Conservation (phyloP, 2,329 filamentous ascomycete genomes). For the Paraconiothyrium brasiliense region DNA sequence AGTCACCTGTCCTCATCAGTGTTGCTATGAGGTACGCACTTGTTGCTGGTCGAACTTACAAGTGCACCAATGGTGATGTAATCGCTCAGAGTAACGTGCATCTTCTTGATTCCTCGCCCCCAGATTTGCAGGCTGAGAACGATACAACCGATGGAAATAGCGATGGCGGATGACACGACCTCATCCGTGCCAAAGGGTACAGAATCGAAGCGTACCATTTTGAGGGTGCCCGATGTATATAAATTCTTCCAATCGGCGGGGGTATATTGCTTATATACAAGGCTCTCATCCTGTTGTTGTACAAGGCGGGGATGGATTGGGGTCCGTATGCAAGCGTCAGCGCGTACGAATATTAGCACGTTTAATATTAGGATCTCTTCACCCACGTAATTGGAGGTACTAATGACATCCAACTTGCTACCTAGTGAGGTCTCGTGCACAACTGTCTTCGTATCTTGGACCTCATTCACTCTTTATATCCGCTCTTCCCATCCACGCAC, state of each 20-base stretch:
- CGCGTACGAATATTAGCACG: not conserved
- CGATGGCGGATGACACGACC: not conserved
- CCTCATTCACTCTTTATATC: not conserved
- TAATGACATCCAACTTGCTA: too few species aligned
- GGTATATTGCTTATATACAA: not conserved
- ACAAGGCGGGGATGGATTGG: not conserved
- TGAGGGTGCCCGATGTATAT: not conserved
- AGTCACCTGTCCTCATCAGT: not conserved
- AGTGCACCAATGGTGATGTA: not conserved
- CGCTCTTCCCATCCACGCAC: slow-evolving; percentile 1
- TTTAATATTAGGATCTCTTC: not conserved
- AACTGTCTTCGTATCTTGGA: not conserved
- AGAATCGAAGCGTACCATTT: not conserved
- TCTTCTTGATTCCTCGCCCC: not conserved
- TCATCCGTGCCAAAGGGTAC: not conserved
- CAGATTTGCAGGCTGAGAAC: not conserved
- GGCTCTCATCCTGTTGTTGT: not conserved
- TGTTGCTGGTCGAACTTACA: not conserved
- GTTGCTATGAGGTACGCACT: not conserved
- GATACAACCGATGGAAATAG: not conserved
- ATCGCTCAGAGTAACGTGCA: not conserved
- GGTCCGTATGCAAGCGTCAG: not conserved
- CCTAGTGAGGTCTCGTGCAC: too few species aligned
- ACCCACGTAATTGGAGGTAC: too few species aligned
- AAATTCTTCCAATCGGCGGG: not conserved